Base-by-base conservation (phyloP, 495 filamentous ascomycete genomes). In the Lasiosphaeria ovina region DNA sequence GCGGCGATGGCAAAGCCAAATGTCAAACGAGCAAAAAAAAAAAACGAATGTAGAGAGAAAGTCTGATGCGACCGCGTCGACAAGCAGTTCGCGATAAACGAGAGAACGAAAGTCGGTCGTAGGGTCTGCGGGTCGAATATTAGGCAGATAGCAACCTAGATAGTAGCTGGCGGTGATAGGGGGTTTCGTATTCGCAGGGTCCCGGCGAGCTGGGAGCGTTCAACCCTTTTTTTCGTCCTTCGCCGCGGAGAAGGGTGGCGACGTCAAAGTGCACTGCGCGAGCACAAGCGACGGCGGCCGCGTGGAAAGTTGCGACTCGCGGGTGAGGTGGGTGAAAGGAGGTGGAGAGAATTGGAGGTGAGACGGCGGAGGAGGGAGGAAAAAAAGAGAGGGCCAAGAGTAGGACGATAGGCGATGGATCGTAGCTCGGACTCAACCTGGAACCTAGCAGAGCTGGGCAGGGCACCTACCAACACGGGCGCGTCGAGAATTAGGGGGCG, bases 301-400 rank as follows among this genome's bases (percentile, higher is more conserved):
- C 44, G 44, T 47, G 44, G 16, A 47, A 47, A 47, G 44, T 47
- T n/a, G 44, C 16, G 44, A n/a, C 44, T n/a, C 44, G 44, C 44
- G 6, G 12, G 44, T 11, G 12, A n/a, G 44, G 44, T 47, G 44
- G 38, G 38, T 42, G 16, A 47, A 47, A 47, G 44, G 44, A 47
- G 44, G 44, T 47, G 4, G 12, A 11, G 12, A 14, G 44, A 47
- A 14, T 4, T 11, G 2, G 44, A n/a, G 44, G 5, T 8, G 12
- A 47, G 16, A 14, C 24, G 24, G 24, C 24, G 44, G 16, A 47
- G 11, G 44, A 4, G 2, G 16, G 16, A 3, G 5, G 11, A n/a
- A 47, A 47, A 47, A 45, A 45, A 45, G 42, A 4, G 11, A 12
- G 16, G 12, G 42, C 42, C 11, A 6, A 11, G 36, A n/a, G 7